phyloP scores from a whole-genome alignment of 495 filamentous ascomycete species.

The Aspergillus egyptiacus region DNA sequence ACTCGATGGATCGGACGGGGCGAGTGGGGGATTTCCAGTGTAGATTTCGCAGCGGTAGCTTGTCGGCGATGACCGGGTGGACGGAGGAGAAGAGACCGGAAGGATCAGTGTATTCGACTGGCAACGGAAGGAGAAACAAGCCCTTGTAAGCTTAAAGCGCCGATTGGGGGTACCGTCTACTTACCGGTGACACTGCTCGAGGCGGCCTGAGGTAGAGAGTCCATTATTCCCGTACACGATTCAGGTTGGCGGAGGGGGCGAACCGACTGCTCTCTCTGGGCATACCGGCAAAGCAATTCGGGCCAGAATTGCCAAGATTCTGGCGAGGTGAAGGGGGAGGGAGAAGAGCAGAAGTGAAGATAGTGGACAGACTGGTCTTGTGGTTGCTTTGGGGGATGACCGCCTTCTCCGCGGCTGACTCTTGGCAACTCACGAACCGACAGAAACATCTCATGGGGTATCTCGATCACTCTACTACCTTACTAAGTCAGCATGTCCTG shows the following conservation, averaged over 20 bases:
- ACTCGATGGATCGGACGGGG: slow-evolving; percentile 84
- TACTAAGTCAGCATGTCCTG: no score
- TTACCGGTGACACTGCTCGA: slow-evolving; percentile 50
- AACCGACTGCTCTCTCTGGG: slow-evolving; percentile 20
- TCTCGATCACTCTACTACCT: no score
- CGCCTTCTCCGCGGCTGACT: slow-evolving; percentile 13
- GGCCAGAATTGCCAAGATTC: not conserved
- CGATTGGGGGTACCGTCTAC: not conserved
- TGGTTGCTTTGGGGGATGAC: slow-evolving; percentile 3
- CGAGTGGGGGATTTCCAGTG: slow-evolving; percentile 94
- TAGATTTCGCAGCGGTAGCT: slow-evolving; percentile 85
- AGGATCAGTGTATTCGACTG: slow-evolving; percentile 78
- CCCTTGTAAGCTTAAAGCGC: slow-evolving; percentile 1
- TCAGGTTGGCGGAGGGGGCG: no score
- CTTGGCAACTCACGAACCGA: no score
- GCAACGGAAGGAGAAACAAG: not conserved
- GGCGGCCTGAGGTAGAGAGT: slow-evolving; percentile 39
- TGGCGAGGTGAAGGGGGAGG: not conserved
- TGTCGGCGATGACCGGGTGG: slow-evolving; percentile 65
- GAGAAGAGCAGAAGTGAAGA: not conserved
- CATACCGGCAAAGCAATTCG: slow-evolving; percentile 27
- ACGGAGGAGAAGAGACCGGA: slow-evolving; percentile 76
- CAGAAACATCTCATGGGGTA: no score
- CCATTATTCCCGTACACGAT: slow-evolving; percentile 38
- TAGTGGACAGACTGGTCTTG: no score